Percentiles rank a stretch among this genome's conserved stretches.
These are phyloP conservation scores for Extremus antarcticus DNA, from an alignment of 495 filamentous ascomycete genomes.

Conservation along the genomic window DNA sequence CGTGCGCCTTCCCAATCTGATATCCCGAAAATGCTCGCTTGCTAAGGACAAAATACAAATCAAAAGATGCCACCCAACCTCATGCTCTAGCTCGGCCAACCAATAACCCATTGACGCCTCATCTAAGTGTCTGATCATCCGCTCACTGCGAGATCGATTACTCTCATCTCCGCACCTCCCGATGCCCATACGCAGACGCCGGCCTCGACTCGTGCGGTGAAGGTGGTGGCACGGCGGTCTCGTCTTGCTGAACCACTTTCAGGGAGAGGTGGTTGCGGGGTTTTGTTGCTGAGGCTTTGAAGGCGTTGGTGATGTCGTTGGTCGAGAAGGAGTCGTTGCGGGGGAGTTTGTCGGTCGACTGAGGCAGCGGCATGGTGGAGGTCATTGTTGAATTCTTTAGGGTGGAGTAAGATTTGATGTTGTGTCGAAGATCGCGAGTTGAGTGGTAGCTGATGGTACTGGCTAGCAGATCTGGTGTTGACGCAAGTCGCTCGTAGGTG, in stretches of 20 bases:
- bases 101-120: background rate
- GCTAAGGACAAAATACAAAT: background rate
- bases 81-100: background rate
- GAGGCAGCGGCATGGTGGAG: constrained; percentile 15
- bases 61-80: background rate
- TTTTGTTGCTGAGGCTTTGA: constrained; percentile 17
- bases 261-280: constrained; percentile 19
- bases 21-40: background rate
- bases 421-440: background rate
- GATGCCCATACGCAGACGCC: constrained; percentile 3
- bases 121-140: background rate
- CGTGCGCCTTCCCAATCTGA: too few species aligned
- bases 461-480: too few species aligned
- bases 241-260: constrained; percentile 12
- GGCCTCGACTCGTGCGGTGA: constrained; percentile 14
- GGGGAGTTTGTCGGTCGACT: constrained; percentile 1
- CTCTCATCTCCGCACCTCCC: background rate
- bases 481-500: too few species aligned
- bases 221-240: constrained; percentile 14
- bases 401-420: background rate
- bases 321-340: constrained; percentile 23
- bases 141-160: background rate
- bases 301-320: constrained; percentile 16
- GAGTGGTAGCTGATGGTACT: too few species aligned
- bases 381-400: constrained; percentile 11